Percentiles rank a stretch among this genome's conserved stretches.
phyloP scores from a whole-genome alignment of 179 eudicot genomes.

The Dionaea muscipula region DNA sequence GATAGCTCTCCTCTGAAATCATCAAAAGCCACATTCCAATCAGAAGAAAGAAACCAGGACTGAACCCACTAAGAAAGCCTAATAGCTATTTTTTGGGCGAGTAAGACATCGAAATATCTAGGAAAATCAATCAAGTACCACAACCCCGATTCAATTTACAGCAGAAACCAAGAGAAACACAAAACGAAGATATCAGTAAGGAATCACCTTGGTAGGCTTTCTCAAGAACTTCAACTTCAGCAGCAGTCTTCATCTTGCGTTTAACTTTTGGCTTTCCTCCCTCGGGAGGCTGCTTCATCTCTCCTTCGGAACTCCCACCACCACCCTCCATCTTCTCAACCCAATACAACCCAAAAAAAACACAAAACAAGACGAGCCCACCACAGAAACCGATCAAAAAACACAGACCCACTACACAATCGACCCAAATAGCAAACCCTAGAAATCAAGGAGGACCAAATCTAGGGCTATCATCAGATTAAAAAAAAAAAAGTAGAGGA shows the following conservation, averaged over 20 bases:
- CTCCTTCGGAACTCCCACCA: slow-evolving; percentile 29
- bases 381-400: no score
- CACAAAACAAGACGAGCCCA: not conserved
- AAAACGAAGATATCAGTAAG: not conserved
- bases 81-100: not conserved
- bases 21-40: not conserved
- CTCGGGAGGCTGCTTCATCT: slow-evolving; percentile 25
- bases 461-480: not conserved
- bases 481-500: not conserved
- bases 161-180: not conserved
- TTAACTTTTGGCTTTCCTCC: slow-evolving; percentile 44
- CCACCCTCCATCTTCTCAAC: slow-evolving; percentile 16
- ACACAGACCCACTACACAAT: not conserved
- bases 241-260: slow-evolving; percentile 88
- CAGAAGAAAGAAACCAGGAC: not conserved
- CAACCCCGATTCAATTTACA: not conserved
- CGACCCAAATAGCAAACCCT: slow-evolving; percentile 4
- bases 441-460: not conserved
- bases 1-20: slow-evolving; percentile 21
- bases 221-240: slow-evolving; percentile 73
- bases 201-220: slow-evolving; percentile 60
- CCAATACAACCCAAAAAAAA: not conserved
- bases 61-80: not conserved
- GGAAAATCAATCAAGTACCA: not conserved
- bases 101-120: not conserved